These are phyloP conservation scores for Apiotrichum brassicae DNA, from an alignment of 1,284 basidiomycete species.

Conservation along the genomic window DNA sequence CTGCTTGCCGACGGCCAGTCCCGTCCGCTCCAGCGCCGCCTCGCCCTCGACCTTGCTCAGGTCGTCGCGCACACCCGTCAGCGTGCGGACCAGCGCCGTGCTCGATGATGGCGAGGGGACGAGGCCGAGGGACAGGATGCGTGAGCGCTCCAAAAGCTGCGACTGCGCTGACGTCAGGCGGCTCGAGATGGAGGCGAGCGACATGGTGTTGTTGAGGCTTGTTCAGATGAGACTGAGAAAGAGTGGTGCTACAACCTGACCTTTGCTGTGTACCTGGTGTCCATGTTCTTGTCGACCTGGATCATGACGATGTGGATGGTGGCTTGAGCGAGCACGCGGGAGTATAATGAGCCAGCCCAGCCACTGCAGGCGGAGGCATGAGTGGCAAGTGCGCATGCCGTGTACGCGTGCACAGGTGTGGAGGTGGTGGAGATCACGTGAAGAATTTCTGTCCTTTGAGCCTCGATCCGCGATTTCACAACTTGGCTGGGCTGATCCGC, in stretches of 20 bases:
- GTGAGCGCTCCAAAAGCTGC: conserved; percentile 43
- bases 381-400: too few species aligned
- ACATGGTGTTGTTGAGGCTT: neutral
- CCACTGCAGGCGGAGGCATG: too few species aligned
- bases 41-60: conserved; percentile 29
- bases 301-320: too few species aligned
- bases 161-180: conserved; percentile 42
- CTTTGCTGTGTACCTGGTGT: too few species aligned
- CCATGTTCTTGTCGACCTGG: too few species aligned
- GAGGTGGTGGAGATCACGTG: conserved; percentile 4
- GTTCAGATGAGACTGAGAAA: neutral
- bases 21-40: conserved; percentile 18
- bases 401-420: too few species aligned
- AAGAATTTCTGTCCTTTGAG: conserved; percentile 15
- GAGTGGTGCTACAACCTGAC: too few species aligned
- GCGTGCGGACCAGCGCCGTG: conserved; percentile 36
- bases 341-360: too few species aligned
- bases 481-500: too few species aligned
- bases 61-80: conserved; percentile 31
- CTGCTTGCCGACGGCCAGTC: conserved; percentile 8
- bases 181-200: conserved; percentile 23
- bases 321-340: too few species aligned
- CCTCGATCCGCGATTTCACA: too few species aligned
- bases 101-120: conserved; percentile 36
- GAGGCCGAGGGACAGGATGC: conserved; percentile 42